phyloP scores from a whole-genome alignment of 1,139 yeast species.

The Scheffersomyces parashehatae region DNA sequence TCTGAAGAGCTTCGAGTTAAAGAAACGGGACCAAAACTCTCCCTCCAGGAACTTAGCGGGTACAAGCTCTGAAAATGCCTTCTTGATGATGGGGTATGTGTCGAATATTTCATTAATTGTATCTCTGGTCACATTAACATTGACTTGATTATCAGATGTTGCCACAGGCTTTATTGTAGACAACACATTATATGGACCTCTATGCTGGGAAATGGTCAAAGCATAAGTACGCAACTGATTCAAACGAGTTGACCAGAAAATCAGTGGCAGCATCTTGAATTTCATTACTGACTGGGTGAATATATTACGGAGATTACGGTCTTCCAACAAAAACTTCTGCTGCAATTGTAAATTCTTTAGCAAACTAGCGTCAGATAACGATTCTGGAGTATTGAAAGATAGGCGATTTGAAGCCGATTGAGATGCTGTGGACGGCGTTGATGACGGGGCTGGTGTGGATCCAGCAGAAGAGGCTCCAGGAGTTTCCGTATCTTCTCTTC shows the following conservation, averaged over 20 bases:
- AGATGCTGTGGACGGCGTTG: conserved; percentile 7
- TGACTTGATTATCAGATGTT: conserved; percentile 85
- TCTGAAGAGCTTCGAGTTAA: conserved; percentile 83
- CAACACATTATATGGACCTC: conserved; percentile 92
- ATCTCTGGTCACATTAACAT: conserved; percentile 88
- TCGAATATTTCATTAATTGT: conserved; percentile 87
- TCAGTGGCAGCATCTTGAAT: conserved; percentile 72
- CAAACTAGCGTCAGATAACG: conserved; percentile 42
- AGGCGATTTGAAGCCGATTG: conserved; percentile 10
- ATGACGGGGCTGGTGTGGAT: conserved; percentile 19
- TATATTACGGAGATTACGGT: conserved; percentile 66
- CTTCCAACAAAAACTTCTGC: conserved; percentile 70
- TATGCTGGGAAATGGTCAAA: conserved; percentile 75
- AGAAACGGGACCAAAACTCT: conserved; percentile 96
- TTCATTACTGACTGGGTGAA: conserved; percentile 89
- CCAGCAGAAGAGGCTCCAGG: conserved; percentile 17
- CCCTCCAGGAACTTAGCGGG: conserved; percentile 81
- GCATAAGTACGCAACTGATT: conserved; percentile 85
- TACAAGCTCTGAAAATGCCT: conserved; percentile 86
- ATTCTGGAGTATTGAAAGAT: conserved; percentile 19
- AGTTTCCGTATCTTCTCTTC: conserved; percentile 19
- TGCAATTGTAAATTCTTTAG: conserved; percentile 75
- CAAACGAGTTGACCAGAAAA: conserved; percentile 87
- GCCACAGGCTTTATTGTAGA: conserved; percentile 94
- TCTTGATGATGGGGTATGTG: conserved; percentile 90